Evolutionary conservation across 2,329 filamentous ascomycete species (phyloP), one percentile per base, ranked within the genome.

Genomic region (Tolypocladium album): DNA sequence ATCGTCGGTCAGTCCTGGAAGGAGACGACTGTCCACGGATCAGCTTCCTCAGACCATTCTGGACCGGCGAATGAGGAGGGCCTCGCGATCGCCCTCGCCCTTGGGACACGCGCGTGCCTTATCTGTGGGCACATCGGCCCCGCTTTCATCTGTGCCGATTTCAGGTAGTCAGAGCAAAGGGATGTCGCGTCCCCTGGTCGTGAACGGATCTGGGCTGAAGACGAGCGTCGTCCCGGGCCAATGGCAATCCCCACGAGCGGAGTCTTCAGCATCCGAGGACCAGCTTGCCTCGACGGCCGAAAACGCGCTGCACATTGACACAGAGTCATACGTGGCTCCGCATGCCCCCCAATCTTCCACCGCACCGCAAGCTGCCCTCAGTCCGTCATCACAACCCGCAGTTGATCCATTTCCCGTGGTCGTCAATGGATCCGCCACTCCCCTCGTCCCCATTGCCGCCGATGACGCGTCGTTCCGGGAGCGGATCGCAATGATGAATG

Each of bases 41-140:
- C 79, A 83, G 62, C 70, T 79, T 4, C 79, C 81, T 0, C 82
- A 82, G 65, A 76, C 78, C 13, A 76, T 83, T 31, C 72, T 84
- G 8, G 81, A 84, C 59, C 75, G 79, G 31, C 72, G 80, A 45
- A 82, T 83, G 69, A 77, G 76, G 64, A 75, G 80, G 43, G 77
- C 77, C 2, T 84, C 82, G 2, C 76, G 81, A 17, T 85, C 82
- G 6, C 82, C 81, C 15, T 85, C 82, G 4, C 82, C 82, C 0
- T 70, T 82, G 2, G 79, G 81, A 4, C 81, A 82, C 61, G 69
- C 72, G 52, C 76, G 80, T 56, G 74, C 76, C 1, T 74, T 76
- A 39, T 78, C 79, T 0, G 66, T 72, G 0, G 76, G 74, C 4
- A 71, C 72, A 1, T 70, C 75, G 0, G 72, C 78, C 2, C 65